Conservation (phyloP, 306 rosid genomes). For the Quercus wislizeni region DNA sequence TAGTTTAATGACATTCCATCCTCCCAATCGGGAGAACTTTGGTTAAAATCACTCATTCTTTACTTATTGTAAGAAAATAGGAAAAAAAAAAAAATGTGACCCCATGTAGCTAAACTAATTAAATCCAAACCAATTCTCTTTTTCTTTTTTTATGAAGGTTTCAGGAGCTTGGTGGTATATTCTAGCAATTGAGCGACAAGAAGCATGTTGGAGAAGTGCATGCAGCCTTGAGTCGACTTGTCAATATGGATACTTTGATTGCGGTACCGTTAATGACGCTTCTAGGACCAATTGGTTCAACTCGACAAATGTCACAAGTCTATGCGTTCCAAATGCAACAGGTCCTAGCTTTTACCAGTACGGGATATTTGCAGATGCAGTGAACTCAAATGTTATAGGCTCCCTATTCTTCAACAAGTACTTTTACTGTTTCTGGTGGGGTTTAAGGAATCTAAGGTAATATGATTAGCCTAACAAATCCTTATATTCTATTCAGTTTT, state of each 20-base stretch:
- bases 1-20: too few species aligned
- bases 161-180: constrained; percentile 98
- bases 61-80: too few species aligned
- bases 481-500: too few species aligned
- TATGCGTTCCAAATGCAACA: constrained; percentile 50
- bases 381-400: constrained; percentile 57
- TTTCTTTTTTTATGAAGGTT: constrained; percentile 37
- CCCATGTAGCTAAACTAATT: too few species aligned
- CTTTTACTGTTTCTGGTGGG: constrained; percentile 76
- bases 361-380: constrained; percentile 85
- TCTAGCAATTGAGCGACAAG: constrained; percentile 80
- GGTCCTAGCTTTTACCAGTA: constrained; percentile 36
- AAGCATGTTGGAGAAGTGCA: constrained; percentile 12
- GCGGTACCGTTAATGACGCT: constrained; percentile 37
- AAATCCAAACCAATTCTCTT: too few species aligned
- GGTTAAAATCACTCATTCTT: too few species aligned
- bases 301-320: constrained; percentile 49
- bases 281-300: constrained; percentile 54
- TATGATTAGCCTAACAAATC: too few species aligned
- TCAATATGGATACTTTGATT: constrained; percentile 57
- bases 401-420: constrained; percentile 73
- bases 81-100: too few species aligned
- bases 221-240: constrained; percentile 49
- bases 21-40: too few species aligned
- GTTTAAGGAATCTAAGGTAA: constrained; percentile 75